Conservation (phyloP, 2,329 filamentous ascomycete species). For the Cordyceps javanica region DNA sequence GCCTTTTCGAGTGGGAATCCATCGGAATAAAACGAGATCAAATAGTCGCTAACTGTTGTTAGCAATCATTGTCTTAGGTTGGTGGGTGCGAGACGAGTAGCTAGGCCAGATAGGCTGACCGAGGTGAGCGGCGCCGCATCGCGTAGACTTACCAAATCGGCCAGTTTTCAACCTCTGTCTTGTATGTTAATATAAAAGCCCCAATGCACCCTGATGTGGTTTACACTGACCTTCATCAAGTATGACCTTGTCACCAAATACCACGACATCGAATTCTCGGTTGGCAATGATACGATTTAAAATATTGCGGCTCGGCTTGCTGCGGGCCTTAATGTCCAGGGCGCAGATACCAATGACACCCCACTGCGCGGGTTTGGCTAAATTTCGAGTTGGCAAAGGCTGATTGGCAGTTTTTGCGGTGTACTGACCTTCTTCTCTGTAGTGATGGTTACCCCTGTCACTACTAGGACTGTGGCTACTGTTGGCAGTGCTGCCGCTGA, state of each 20-base stretch:
- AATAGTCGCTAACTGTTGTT: slow-evolving; percentile 60
- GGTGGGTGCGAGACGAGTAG: slow-evolving; percentile 17
- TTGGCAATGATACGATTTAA: slow-evolving; percentile 86
- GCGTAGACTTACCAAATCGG: slow-evolving; percentile 62
- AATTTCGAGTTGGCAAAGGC: slow-evolving; percentile 22
- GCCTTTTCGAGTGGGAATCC: slow-evolving; percentile 96
- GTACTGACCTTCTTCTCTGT: slow-evolving; percentile 49
- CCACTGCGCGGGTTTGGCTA: slow-evolving; percentile 51
- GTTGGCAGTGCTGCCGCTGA: slow-evolving; percentile 75
- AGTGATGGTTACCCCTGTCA: slow-evolving; percentile 49
- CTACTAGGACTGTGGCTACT: slow-evolving; percentile 77
- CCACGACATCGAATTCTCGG: slow-evolving; percentile 89
- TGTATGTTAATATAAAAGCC: slow-evolving; percentile 8
- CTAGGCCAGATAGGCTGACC: slow-evolving; percentile 31
- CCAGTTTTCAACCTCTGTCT: slow-evolving; percentile 81
- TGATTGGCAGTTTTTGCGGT: background rate
- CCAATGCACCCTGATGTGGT: slow-evolving; percentile 11
- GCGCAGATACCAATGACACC: slow-evolving; percentile 88
- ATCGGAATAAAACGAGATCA: slow-evolving; percentile 98
- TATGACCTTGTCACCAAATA: slow-evolving; percentile 98
- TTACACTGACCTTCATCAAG: slow-evolving; percentile 68
- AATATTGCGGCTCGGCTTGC: slow-evolving; percentile 95
- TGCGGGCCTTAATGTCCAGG: slow-evolving; percentile 89
- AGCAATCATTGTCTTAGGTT: slow-evolving; percentile 18
- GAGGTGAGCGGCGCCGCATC: slow-evolving; percentile 16